Conservation (phyloP, 345 rosid genomes). For the Linum tenue region DNA sequence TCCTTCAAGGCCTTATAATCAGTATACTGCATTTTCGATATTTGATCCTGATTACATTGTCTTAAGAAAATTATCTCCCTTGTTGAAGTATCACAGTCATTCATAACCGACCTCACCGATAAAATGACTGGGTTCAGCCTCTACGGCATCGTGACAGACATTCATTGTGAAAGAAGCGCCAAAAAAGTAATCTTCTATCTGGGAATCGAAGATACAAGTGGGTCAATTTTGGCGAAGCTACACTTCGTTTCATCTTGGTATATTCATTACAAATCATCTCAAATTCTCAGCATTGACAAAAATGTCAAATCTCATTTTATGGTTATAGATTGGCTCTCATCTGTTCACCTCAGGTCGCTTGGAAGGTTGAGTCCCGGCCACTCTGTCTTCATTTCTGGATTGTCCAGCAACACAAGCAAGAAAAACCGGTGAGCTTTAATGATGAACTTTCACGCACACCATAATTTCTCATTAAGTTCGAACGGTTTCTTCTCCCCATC, state of each 20-base stretch:
- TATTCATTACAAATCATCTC: background rate
- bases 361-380: slow-evolving; percentile 78
- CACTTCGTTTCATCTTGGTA: slow-evolving; percentile 73
- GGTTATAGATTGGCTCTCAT: background rate
- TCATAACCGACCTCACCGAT: slow-evolving; percentile 48
- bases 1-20: background rate
- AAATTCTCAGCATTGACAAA: background rate
- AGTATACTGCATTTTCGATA: background rate
- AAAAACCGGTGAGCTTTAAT: slow-evolving; percentile 35
- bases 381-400: slow-evolving; percentile 56
- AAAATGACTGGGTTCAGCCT: slow-evolving; percentile 85
- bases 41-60: background rate
- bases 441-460: background rate
- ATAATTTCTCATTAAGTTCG: background rate
- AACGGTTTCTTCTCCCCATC: background rate
- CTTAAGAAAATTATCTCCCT: slow-evolving; percentile 18
- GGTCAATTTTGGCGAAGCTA: slow-evolving; percentile 63
- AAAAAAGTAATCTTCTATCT: slow-evolving; percentile 46
- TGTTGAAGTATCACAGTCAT: slow-evolving; percentile 54
- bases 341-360: slow-evolving; percentile 52
- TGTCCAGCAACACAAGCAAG: slow-evolving; percentile 57
- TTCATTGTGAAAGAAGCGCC: slow-evolving; percentile 34
- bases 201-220: slow-evolving; percentile 62
- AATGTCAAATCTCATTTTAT: too few relatives aligned
- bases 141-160: slow-evolving; percentile 57